These are phyloP conservation scores for Aspergillus sojae DNA, from an alignment of 2,329 filamentous ascomycete species.

Conservation along the genomic window DNA sequence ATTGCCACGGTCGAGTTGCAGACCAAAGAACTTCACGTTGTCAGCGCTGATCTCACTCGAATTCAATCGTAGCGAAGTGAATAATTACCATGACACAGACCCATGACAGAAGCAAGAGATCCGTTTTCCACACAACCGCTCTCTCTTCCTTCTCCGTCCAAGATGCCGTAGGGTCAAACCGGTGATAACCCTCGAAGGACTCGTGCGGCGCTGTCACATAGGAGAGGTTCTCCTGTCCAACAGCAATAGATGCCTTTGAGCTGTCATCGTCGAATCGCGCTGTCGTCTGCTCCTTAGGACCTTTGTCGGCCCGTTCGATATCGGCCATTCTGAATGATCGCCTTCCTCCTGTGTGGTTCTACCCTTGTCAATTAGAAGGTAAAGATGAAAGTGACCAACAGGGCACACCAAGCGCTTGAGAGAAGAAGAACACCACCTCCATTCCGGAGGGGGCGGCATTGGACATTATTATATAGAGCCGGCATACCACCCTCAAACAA, in stretches of 20 bases:
- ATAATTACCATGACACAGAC: slow-evolving; percentile 28
- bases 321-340: slow-evolving; percentile 19
- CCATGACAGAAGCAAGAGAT: slow-evolving; percentile 21
- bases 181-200: slow-evolving; percentile 30
- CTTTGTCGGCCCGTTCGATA: slow-evolving; percentile 25
- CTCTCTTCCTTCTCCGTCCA: slow-evolving; percentile 48
- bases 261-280: slow-evolving; percentile 9
- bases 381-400: not conserved
- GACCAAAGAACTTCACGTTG: slow-evolving; percentile 32
- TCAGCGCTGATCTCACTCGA: not conserved
- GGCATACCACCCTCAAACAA: not conserved
- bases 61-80: too few species aligned
- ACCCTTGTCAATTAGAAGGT: not conserved
- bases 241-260: slow-evolving; percentile 18
- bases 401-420: not conserved
- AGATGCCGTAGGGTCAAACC: slow-evolving; percentile 26
- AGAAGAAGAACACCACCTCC: not conserved
- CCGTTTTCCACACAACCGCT: slow-evolving; percentile 50
- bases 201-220: slow-evolving; percentile 33
- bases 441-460: not conserved
- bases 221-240: slow-evolving; percentile 30
- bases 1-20: slow-evolving; percentile 39
- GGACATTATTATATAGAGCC: not conserved
- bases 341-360: not conserved
- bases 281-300: not conserved